Evolutionary conservation across 176 grass and related monocot genomes (phyloP).

Genomic region (Oryza nivara): DNA sequence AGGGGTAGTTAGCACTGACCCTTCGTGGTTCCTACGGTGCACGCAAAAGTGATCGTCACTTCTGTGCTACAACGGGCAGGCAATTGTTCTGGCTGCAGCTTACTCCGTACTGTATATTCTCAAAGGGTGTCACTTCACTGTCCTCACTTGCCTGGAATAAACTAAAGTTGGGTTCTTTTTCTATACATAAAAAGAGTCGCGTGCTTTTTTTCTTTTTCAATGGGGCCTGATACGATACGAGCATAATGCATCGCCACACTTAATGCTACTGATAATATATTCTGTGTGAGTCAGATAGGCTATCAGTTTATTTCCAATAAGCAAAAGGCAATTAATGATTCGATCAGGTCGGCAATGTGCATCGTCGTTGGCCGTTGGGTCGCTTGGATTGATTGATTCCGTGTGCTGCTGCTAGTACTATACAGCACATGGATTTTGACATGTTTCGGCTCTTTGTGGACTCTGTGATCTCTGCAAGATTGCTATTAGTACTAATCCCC

Average conservation of each 20-base stretch:
- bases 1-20: neutral
- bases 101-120: neutral
- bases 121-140: neutral
- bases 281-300: neutral
- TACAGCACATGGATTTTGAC: conserved; percentile 14
- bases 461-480: neutral
- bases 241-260: neutral
- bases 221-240: neutral
- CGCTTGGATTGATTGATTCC: neutral
- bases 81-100: neutral
- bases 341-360: neutral
- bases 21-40: neutral
- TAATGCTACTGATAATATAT: neutral
- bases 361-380: neutral
- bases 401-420: neutral
- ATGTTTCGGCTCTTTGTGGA: neutral
- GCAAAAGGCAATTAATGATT: neutral
- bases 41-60: neutral
- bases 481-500: neutral
- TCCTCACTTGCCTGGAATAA: neutral
- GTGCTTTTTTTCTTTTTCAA: neutral
- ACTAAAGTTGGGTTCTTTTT: neutral
- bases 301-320: neutral
- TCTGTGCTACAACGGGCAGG: neutral
- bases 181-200: no score